These are phyloP conservation scores for Geotrichum siamense DNA, from an alignment of 1,139 yeast species.

Conservation along the genomic window DNA sequence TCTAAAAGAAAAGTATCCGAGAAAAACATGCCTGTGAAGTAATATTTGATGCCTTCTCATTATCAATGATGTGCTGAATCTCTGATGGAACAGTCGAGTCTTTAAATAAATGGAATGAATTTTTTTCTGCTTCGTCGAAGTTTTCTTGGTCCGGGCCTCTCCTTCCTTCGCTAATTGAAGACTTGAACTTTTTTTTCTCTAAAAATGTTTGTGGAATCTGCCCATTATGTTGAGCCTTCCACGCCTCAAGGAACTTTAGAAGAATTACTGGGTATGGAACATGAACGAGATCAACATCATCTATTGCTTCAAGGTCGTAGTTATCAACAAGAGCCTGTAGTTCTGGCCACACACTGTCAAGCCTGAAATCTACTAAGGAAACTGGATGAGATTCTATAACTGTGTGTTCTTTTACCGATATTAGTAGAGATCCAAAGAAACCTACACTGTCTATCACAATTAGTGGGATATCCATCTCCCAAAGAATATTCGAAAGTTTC, in stretches of 20 bases:
- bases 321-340: slow-evolving; percentile 47
- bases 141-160: slow-evolving; percentile 45
- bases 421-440: slow-evolving; percentile 57
- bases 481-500: slow-evolving; percentile 38
- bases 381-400: slow-evolving; percentile 74
- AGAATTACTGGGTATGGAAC: slow-evolving; percentile 69
- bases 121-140: slow-evolving; percentile 60
- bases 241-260: slow-evolving; percentile 46
- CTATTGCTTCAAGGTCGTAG: slow-evolving; percentile 43
- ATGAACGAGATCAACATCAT: slow-evolving; percentile 52
- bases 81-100: slow-evolving; percentile 34
- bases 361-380: slow-evolving; percentile 57
- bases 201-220: slow-evolving; percentile 41
- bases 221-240: slow-evolving; percentile 37
- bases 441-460: slow-evolving; percentile 51
- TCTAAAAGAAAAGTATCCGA: slow-evolving; percentile 1
- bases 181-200: slow-evolving; percentile 47
- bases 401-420: slow-evolving; percentile 51
- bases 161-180: slow-evolving; percentile 35
- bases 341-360: slow-evolving; percentile 72
- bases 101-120: slow-evolving; percentile 46
- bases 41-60: slow-evolving; percentile 17
- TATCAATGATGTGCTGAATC: slow-evolving; percentile 27
- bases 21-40: slow-evolving; percentile 1
- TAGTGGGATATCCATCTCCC: slow-evolving; percentile 47